These are phyloP conservation scores for Raphanus sativus DNA, from an alignment of 345 rosid species.

Conservation along the genomic window DNA sequence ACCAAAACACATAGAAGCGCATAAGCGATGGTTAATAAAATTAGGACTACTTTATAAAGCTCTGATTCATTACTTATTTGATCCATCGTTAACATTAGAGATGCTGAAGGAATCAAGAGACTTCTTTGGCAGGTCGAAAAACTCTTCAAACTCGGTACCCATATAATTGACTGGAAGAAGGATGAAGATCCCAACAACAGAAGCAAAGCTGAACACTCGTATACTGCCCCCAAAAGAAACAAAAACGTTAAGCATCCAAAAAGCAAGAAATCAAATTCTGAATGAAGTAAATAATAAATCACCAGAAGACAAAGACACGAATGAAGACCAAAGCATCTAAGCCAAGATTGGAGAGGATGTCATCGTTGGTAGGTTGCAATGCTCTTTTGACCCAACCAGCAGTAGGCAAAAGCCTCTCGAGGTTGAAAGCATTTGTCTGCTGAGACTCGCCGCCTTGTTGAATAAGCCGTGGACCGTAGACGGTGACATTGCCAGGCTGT, in stretches of 20 bases:
- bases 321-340: constrained; percentile 76
- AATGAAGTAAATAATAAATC: background rate
- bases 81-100: constrained; percentile 80
- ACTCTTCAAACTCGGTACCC: constrained; percentile 71
- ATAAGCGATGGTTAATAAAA: background rate
- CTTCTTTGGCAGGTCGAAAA: constrained; percentile 58
- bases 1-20: constrained; percentile 35
- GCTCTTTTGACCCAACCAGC: constrained; percentile 81
- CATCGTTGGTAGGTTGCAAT: constrained; percentile 64
- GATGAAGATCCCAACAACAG: constrained; percentile 62
- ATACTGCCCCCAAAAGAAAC: constrained; percentile 44
- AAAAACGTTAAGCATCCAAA: background rate
- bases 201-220: constrained; percentile 65
- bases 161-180: constrained; percentile 86
- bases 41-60: background rate
- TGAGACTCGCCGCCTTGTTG: constrained; percentile 43
- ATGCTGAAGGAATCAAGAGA: constrained; percentile 82
- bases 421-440: constrained; percentile 41
- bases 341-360: constrained; percentile 59
- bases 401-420: constrained; percentile 75
- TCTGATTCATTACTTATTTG: constrained; percentile 54
- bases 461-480: constrained; percentile 69
- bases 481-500: constrained; percentile 60
- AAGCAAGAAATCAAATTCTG: background rate
- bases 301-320: constrained; percentile 78